Percentiles rank a stretch among this genome's conserved stretches.
Evolutionary conservation across 306 rosid species (phyloP).

Genomic region (Gillenia trifoliata): DNA sequence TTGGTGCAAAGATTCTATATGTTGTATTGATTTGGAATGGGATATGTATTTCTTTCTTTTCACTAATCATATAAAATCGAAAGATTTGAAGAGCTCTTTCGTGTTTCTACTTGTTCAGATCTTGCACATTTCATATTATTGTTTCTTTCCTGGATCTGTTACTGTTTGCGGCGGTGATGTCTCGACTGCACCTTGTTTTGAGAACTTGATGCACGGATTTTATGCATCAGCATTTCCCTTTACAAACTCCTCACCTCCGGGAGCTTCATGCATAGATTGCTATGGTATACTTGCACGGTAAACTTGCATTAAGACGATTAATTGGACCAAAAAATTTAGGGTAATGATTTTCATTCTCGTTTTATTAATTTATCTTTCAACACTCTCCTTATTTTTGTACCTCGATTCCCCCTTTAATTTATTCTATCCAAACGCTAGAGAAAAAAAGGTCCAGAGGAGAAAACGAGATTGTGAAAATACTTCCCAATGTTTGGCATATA

Average conservation of each 20-base stretch:
- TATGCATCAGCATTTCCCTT: not conserved
- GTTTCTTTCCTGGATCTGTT: not conserved
- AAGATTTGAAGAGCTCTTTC: not conserved
- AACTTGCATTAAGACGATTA: not conserved
- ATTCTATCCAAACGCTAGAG: no score
- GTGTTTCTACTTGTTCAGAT: not conserved
- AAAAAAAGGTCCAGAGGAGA: no score
- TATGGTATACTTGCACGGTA: not conserved
- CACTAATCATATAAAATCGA: conserved; percentile 15
- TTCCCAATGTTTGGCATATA: no score
- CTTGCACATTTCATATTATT: not conserved
- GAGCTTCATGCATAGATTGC: not conserved
- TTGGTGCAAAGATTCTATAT: conserved; percentile 19
- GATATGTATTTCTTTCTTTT: not conserved
- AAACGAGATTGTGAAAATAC: no score
- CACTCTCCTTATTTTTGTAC: not conserved
- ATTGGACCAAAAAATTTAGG: not conserved
- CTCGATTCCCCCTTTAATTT: not conserved
- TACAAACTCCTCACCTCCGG: not conserved
- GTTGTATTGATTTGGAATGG: conserved; percentile 23
- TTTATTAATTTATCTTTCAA: no score
- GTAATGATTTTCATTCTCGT: no score
- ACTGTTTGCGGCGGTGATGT: not conserved
- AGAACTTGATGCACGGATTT: not conserved
- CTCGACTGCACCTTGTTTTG: not conserved